Base-by-base conservation (phyloP, 257 asterid genomes). In the Solanum gandarillasii region DNA sequence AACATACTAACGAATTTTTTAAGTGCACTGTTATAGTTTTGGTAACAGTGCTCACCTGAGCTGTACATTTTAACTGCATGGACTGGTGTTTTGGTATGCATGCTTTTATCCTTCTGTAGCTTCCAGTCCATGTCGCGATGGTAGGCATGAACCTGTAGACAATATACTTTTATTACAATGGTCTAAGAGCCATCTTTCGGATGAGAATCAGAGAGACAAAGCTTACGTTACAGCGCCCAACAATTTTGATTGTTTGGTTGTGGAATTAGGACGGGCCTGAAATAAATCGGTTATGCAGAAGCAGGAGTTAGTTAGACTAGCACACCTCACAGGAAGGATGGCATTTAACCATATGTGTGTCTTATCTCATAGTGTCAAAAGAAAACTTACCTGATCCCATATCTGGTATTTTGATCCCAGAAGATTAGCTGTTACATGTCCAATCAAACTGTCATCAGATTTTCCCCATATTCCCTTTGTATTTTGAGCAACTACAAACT, bases 81-180 rank as follows among this genome's bases (percentile, higher is more conserved):
- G 99, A 95, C 85, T 95, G 98, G 89, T 97, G 98, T 89, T 92
- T 92, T 3, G 99, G 98, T 84, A 93, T 89, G 98, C 98, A 95
- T 60, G 98, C 98, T 89, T 90, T 95, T 88, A 97, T 94, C 94
- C 96, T 95, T 90, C 98, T 90, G 85, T 93, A 94, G 83, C 91
- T 93, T 11, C 99, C 99, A 20, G 94, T 95, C 96, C 98, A 94
- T 14, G 98, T 95, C 23, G 95, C 89, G 38, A 94, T 92, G 43
- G 99, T 95, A 7, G 98, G 92, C 85, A 65, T 87, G 88, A 95
- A 97, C 68, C 98, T 97, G 88, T 36, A 62, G 60, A 87, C 74
- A 83, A 84, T 4, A 71, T 48, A 46, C 41, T 29, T 9, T 29
- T 18, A 48, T 29, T 31, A 10, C 70, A 5, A 18, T 48, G 70